Percentiles rank a stretch among this genome's conserved stretches.
phyloP scores from a whole-genome alignment of 257 asterid genomes.

The Linaria vulgaris region DNA sequence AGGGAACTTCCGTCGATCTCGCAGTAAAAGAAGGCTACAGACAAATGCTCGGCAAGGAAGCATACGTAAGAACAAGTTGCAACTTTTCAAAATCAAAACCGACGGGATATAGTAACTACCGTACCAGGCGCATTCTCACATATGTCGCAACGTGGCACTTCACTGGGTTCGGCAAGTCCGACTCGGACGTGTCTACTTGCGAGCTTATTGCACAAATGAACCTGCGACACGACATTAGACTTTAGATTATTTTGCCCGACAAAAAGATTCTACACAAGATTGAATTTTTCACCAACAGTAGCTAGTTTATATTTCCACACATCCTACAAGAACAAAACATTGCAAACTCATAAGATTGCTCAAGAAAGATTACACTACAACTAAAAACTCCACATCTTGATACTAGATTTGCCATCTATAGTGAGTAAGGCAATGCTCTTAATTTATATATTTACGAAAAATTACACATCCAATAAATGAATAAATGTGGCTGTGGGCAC shows the following conservation, averaged over 20 bases:
- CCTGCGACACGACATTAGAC: slow-evolving; percentile 42
- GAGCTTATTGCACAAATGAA: slow-evolving; percentile 95
- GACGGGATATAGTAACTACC: slow-evolving; percentile 25
- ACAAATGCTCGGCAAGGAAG: slow-evolving; percentile 17
- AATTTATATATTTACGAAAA: too few species aligned
- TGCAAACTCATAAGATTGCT: too few species aligned
- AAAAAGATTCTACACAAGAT: not conserved
- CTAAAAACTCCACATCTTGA: too few species aligned
- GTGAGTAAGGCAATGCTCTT: too few species aligned
- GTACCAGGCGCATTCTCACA: slow-evolving; percentile 94
- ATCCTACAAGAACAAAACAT: too few species aligned
- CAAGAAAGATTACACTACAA: too few species aligned
- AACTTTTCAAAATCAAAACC: slow-evolving; percentile 21
- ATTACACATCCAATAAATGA: too few species aligned
- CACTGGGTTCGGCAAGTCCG: slow-evolving; percentile 86
- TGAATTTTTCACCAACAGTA: too few species aligned
- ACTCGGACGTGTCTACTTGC: slow-evolving; percentile 92
- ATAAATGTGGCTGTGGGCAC: too few species aligned
- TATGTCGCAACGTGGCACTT: slow-evolving; percentile 81
- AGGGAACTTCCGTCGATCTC: slow-evolving; percentile 95
- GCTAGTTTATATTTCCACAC: too few species aligned
- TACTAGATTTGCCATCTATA: too few species aligned
- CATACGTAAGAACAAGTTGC: slow-evolving; percentile 24
- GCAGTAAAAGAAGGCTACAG: slow-evolving; percentile 93
- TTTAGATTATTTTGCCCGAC: not conserved